A percentile compares a stretch with the other conserved stretches of the same genome.
These are phyloP conservation scores for Fomitopsis pinicola DNA, from an alignment of 1,284 basidiomycete species.

Conservation along the genomic window DNA sequence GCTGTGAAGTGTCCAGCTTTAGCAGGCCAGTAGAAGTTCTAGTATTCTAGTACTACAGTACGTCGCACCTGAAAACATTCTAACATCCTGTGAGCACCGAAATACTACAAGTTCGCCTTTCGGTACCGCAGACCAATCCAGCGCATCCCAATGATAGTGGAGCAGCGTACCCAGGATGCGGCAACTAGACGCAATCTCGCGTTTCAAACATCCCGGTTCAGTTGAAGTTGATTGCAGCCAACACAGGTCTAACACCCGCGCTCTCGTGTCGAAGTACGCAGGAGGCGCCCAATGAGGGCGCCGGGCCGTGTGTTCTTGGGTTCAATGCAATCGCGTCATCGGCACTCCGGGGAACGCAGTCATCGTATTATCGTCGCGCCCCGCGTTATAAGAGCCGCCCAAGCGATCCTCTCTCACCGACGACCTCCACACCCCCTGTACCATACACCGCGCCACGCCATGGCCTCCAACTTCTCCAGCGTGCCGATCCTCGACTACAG, in stretches of 20 bases:
- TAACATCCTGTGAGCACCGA: too few relatives aligned
- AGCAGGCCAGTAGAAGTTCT: too few relatives aligned
- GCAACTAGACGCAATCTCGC: not conserved
- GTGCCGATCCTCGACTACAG: constrained; percentile 58
- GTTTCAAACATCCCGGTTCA: not conserved
- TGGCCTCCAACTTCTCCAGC: constrained; percentile 39
- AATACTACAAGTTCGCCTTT: too few relatives aligned
- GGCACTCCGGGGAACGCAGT: not conserved
- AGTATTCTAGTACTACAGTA: too few relatives aligned
- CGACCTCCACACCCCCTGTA: not conserved
- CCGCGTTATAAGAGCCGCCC: not conserved
- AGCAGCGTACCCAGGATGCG: not conserved
- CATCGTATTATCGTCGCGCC: not conserved
- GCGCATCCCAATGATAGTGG: not conserved
- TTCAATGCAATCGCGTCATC: not conserved
- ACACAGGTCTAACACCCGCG: not conserved
- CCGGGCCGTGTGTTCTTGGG: not conserved
- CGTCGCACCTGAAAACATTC: too few relatives aligned
- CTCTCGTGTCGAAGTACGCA: not conserved
- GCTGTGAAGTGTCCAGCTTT: too few relatives aligned
- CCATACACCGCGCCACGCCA: not conserved
- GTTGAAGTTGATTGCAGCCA: not conserved
- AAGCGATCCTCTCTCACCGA: not conserved
- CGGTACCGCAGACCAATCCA: too few relatives aligned
- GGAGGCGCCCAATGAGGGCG: too few relatives aligned